Percentiles rank a stretch among this genome's conserved stretches.
Evolutionary conservation across 1,284 basidiomycete genomes (phyloP).

Genomic region (Mrakiaceae sp.): DNA sequence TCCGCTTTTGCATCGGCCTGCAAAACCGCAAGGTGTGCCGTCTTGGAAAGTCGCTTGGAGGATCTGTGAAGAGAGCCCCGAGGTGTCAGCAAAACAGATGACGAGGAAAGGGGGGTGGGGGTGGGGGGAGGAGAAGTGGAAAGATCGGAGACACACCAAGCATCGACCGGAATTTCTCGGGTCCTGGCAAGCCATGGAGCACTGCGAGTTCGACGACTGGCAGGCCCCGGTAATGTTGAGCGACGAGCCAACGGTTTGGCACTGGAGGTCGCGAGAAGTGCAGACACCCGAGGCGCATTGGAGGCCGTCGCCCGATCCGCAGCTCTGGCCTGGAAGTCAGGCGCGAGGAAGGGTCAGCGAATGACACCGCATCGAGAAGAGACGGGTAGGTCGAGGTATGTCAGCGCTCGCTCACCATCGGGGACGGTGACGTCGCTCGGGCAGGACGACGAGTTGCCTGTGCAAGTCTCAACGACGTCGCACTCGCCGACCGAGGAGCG

Average conservation of each 20-base stretch:
- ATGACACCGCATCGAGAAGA: neutral
- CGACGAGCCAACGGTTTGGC: slow-evolving; percentile 56
- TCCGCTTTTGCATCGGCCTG: slow-evolving; percentile 5
- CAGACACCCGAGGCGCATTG: slow-evolving; percentile 72
- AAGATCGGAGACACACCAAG: slow-evolving; percentile 1
- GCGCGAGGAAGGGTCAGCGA: neutral
- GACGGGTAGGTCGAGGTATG: no score
- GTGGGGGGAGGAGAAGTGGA: neutral
- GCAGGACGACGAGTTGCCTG: slow-evolving; percentile 60
- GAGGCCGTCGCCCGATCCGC: slow-evolving; percentile 48
- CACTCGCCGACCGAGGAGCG: slow-evolving; percentile 60
- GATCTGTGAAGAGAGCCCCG: slow-evolving; percentile 28
- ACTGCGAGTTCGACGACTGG: slow-evolving; percentile 51
- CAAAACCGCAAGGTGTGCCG: slow-evolving; percentile 70
- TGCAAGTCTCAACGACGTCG: slow-evolving; percentile 68
- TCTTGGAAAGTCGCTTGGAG: slow-evolving; percentile 66
- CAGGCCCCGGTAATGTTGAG: slow-evolving; percentile 59
- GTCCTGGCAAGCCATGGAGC: slow-evolving; percentile 70
- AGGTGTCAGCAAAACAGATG: neutral
- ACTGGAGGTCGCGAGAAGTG: slow-evolving; percentile 68
- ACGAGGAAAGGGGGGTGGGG: no score
- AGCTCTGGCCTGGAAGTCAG: slow-evolving; percentile 43
- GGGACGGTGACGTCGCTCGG: slow-evolving; percentile 54
- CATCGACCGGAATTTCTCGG: slow-evolving; percentile 39
- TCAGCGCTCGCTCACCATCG: slow-evolving; percentile 45